phyloP scores from a whole-genome alignment of 2,329 filamentous ascomycete species.

The Westerdykella ornata region DNA sequence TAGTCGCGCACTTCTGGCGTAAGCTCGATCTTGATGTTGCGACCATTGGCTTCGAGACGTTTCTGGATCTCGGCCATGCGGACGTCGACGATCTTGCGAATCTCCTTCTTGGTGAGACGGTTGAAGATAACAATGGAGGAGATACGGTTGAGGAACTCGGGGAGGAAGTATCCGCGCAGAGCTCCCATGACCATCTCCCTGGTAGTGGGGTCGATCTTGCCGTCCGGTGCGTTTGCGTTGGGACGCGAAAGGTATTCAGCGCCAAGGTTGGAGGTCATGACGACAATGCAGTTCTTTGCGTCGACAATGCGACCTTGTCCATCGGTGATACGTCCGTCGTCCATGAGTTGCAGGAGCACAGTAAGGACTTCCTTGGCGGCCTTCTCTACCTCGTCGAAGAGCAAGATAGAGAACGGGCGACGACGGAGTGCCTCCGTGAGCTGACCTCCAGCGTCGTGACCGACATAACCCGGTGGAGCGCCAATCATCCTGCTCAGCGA shows the following conservation, averaged over 20 bases:
- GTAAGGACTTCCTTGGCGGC: slow-evolving; percentile 96
- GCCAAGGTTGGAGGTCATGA: slow-evolving; percentile 97
- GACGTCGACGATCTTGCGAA: slow-evolving; percentile 91
- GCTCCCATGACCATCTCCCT: slow-evolving; percentile 85
- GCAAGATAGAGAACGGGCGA: slow-evolving; percentile 91
- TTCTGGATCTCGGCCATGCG: slow-evolving; percentile 85
- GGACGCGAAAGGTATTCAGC: slow-evolving; percentile 86
- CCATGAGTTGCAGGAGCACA: slow-evolving; percentile 97
- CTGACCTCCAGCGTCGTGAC: slow-evolving; percentile 91
- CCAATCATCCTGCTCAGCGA: slow-evolving; percentile 96
- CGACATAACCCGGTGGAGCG: slow-evolving; percentile 92
- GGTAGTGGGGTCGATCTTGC: slow-evolving; percentile 78
- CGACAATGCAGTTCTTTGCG: slow-evolving; percentile 95
- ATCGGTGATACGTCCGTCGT: slow-evolving; percentile 96
- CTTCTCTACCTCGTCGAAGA: slow-evolving; percentile 98
- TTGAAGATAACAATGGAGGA: slow-evolving; percentile 97
- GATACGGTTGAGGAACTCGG: slow-evolving; percentile 98
- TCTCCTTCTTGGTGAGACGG: slow-evolving; percentile 80
- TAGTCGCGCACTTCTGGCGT: slow-evolving; percentile 86
- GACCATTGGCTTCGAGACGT: slow-evolving; percentile 74
- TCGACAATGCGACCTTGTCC: slow-evolving; percentile 93
- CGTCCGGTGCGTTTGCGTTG: slow-evolving; percentile 65
- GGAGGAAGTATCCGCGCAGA: slow-evolving; percentile 91
- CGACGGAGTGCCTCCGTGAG: slow-evolving; percentile 90
- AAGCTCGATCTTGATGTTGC: slow-evolving; percentile 79